Base-by-base conservation (phyloP, 768 basidiomycete species). In the Lentinula boryana region DNA sequence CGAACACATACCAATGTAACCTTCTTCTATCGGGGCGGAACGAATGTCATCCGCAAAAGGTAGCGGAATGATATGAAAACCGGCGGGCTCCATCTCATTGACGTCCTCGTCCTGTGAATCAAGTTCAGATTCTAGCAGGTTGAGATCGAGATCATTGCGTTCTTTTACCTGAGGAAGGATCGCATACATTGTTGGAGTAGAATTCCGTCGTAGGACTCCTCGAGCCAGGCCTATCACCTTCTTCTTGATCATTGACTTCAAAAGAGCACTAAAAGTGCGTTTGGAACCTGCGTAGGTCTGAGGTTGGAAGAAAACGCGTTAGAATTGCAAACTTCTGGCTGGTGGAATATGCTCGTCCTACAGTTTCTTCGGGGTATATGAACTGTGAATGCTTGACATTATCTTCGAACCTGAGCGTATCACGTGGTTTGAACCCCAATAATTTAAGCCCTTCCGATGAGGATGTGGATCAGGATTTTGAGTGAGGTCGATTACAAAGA, bases 21-120 rank as follows among this genome's bases (percentile, higher is more conserved):
- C 86, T 58, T 84, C 78, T 18, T 86, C 83, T 10, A 94, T 72
- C 2, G 89, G 87, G 5, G 90, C 89, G 18, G 80, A 78, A 52
- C 97, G 85, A 53, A 98, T 89, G 67, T 99, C 97, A 69, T 99
- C 97, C 4, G 91, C 89, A 70, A 91, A 99, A 0, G 96, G 95
- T n/a, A 98, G 71, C 15, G 89, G 89, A 61, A 98, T 88, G 55
- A 98, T 78, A 71, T 98, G 95, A 67, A 98, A 90, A 5, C 97
- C 97, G 1, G 91, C 85, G 36, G 97, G 93, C 44, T 90, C 87
- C 56, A 83, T 81, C 35, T 86, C 84, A 66, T 88, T 86, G 36
- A 75, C 65, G 51, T 80, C 82, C 70, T 97, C 93, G 60, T 81
- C 86, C 87, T 95, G 63, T 15, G 12, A 60, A 62, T 49, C 61